Evolutionary conservation across 306 rosid species (phyloP).

Genomic region (Canavalia gladiata): DNA sequence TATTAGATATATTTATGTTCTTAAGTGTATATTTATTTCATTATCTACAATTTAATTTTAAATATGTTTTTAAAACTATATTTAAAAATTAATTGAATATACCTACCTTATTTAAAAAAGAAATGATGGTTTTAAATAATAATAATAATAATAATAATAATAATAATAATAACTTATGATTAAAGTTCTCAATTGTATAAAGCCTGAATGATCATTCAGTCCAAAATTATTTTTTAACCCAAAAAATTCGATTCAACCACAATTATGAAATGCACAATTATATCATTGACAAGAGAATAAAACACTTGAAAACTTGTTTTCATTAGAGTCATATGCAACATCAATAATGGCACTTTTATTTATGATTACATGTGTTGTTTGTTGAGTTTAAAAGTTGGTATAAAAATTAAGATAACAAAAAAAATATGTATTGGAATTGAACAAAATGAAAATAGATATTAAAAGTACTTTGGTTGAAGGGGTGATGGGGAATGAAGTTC

Average conservation of each 20-base stretch:
- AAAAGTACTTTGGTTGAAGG: neutral
- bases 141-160: neutral
- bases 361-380: neutral
- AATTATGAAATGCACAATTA: slow-evolving; percentile 23
- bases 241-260: neutral
- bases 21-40: no score
- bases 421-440: neutral
- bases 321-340: neutral
- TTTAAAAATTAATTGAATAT: no score
- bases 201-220: neutral
- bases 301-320: neutral
- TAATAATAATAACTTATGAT: neutral
- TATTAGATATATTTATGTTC: no score
- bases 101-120: neutral
- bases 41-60: no score
- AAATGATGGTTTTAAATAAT: neutral
- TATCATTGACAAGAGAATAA: slow-evolving; percentile 2
- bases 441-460: neutral
- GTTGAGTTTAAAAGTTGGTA: slow-evolving; percentile 14
- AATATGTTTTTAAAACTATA: no score
- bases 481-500: slow-evolving; percentile 20
- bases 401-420: neutral
- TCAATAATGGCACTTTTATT: neutral
- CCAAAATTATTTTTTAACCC: neutral
- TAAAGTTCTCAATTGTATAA: neutral